These are phyloP conservation scores for Triticum urartu DNA, from an alignment of 176 grass and related monocot species.

Conservation along the genomic window DNA sequence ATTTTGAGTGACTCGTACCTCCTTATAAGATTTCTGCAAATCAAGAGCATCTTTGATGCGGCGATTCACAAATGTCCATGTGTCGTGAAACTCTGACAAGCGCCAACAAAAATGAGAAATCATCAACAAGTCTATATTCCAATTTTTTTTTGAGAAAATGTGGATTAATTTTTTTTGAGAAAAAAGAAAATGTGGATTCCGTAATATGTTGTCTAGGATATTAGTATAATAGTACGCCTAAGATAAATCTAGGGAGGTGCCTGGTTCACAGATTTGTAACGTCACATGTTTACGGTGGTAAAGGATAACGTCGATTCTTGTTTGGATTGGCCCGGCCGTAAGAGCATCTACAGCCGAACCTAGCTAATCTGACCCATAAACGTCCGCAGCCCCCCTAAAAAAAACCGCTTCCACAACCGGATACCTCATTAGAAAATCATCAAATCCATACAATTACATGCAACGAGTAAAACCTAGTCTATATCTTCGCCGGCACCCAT, in stretches of 20 bases:
- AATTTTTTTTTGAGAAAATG: background rate
- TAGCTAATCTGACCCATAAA: no score
- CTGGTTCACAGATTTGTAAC: no score
- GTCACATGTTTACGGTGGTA: no score
- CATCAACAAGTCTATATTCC: background rate
- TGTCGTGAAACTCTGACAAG: constrained; percentile 77
- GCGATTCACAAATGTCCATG: constrained; percentile 72
- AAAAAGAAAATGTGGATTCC: background rate
- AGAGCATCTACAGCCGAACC: no score
- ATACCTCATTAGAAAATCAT: no score
- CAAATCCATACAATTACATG: no score
- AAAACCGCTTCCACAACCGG: no score
- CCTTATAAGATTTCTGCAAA: constrained; percentile 80
- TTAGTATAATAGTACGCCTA: background rate
- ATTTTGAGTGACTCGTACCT: constrained; percentile 50
- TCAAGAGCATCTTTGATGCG: constrained; percentile 80
- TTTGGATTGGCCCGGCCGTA: no score
- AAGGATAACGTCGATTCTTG: no score
- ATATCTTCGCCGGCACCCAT: no score
- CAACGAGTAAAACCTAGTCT: no score
- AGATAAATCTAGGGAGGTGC: background rate
- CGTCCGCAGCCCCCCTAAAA: no score
- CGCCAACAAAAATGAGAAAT: background rate
- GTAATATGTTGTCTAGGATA: background rate
- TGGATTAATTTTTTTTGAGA: background rate